These are phyloP conservation scores for Ophiostoma triangulosporum DNA, from an alignment of 2,329 filamentous ascomycete species.

Conservation along the genomic window DNA sequence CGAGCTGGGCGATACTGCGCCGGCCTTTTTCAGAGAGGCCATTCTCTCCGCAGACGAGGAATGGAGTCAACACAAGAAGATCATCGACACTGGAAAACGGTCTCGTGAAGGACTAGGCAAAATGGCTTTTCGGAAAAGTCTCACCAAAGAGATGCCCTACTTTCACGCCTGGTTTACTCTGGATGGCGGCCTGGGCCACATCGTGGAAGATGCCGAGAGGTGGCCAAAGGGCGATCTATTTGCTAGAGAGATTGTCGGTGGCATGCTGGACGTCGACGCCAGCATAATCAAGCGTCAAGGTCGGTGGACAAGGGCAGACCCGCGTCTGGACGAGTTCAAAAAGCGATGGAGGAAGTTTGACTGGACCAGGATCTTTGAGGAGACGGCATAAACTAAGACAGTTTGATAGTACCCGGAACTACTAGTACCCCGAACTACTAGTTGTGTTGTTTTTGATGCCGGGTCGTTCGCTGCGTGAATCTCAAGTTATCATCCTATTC, in stretches of 20 bases:
- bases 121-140: constrained; percentile 62
- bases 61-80: constrained; percentile 89
- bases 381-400: constrained; percentile 15
- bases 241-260: constrained; percentile 79
- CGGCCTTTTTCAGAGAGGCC: constrained; percentile 90
- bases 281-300: constrained; percentile 85
- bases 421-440: no score
- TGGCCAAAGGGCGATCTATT: constrained; percentile 93
- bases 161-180: constrained; percentile 95
- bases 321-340: constrained; percentile 62
- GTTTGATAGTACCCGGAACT: no score
- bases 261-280: constrained; percentile 73
- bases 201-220: constrained; percentile 71
- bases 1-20: constrained; percentile 78
- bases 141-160: constrained; percentile 96
- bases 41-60: constrained; percentile 80
- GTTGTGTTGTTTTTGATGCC: no score
- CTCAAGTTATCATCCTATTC: no score
- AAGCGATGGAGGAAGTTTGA: constrained; percentile 88
- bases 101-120: constrained; percentile 59
- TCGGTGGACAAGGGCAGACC: constrained; percentile 59
- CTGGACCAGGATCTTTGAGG: constrained; percentile 52
- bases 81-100: constrained; percentile 71
- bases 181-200: constrained; percentile 81
- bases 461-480: no score